These are phyloP conservation scores for Mimosa pudica DNA, from an alignment of 306 rosid genomes.

Conservation along the genomic window DNA sequence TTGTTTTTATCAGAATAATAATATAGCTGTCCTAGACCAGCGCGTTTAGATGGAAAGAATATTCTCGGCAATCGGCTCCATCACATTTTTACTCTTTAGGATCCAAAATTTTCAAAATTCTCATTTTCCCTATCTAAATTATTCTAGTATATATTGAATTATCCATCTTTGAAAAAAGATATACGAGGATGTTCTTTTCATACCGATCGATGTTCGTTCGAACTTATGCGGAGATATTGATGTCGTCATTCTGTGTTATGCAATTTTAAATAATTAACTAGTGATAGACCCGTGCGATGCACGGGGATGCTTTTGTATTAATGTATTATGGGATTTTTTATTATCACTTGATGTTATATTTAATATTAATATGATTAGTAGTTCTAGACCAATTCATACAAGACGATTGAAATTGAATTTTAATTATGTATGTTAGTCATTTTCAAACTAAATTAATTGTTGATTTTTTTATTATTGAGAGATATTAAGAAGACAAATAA, in stretches of 20 bases:
- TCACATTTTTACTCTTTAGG: not conserved
- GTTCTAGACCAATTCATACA: no score
- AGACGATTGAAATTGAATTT: no score
- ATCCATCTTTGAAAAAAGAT: not conserved
- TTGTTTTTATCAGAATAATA: no score
- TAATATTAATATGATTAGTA: no score
- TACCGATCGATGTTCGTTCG: not conserved
- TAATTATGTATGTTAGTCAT: no score
- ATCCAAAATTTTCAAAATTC: not conserved
- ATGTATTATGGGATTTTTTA: no score
- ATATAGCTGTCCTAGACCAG: not conserved
- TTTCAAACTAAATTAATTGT: no score
- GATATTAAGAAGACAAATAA: no score
- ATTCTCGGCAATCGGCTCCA: not conserved
- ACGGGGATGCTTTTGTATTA: no score
- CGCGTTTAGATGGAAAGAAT: not conserved
- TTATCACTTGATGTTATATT: no score
- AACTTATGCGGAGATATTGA: not conserved
- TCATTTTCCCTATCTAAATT: not conserved
- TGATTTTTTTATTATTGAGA: no score
- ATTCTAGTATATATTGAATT: not conserved
- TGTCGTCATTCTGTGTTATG: not conserved
- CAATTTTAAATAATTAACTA: not conserved
- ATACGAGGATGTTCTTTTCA: not conserved
- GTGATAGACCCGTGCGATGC: no score